A percentile compares a stretch with the other conserved stretches of the same genome.
Conservation (phyloP, 345 rosid species). For the Cardiospermum halicacabum region DNA sequence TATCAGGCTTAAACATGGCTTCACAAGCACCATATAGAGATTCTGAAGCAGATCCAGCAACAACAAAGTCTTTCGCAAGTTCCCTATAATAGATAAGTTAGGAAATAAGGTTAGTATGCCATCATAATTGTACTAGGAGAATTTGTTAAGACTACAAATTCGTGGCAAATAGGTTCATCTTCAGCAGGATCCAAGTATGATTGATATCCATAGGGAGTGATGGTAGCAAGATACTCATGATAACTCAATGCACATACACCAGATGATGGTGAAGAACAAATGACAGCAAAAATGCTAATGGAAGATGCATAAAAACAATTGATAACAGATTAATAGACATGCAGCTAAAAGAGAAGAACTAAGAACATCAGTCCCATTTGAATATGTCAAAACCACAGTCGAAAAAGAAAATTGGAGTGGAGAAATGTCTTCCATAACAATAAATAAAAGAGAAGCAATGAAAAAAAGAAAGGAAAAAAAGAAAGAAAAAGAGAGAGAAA, state of each 20-base stretch:
- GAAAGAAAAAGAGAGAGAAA: too few relatives aligned
- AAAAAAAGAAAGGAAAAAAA: too few relatives aligned
- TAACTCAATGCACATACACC: neutral
- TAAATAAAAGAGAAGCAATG: neutral
- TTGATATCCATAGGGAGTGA: neutral
- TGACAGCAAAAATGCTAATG: constrained; percentile 2
- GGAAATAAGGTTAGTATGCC: constrained; percentile 2
- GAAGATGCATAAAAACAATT: neutral
- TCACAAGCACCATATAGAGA: constrained; percentile 97
- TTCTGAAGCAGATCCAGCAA: constrained; percentile 91
- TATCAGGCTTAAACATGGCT: constrained; percentile 85
- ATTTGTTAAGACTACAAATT: neutral
- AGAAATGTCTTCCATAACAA: neutral
- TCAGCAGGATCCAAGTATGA: neutral
- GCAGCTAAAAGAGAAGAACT: neutral
- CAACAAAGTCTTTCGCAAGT: constrained; percentile 94
- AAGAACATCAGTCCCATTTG: neutral
- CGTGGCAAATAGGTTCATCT: neutral
- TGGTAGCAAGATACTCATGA: neutral
- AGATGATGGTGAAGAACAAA: neutral
- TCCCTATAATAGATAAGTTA: constrained; percentile 44
- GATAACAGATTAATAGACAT: neutral
- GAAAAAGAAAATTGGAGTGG: neutral
- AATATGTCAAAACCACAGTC: constrained; percentile 1
- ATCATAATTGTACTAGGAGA: neutral